Evolutionary conservation across 805 yeast genomes (phyloP), one percentile per base, ranked within the genome.

Genomic region (Saccharomycopsis fibuligera): DNA sequence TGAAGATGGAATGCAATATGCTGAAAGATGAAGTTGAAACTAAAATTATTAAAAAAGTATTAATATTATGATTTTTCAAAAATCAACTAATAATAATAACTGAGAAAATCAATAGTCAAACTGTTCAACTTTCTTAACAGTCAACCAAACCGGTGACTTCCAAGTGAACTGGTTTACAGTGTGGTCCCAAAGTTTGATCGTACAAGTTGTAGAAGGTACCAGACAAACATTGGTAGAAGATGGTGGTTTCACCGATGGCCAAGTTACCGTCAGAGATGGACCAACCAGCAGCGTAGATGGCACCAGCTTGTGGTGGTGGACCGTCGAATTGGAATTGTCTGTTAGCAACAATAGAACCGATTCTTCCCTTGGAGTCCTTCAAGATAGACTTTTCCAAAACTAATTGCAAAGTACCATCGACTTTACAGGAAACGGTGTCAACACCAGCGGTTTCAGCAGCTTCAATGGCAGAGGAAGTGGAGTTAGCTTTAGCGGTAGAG

Each of bases 241-340:
- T 68, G 44, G 76, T 75, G 44, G 64, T 61, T 56, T 67, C 64
- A 64, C 85, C 86, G 49, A 80, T 62, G 30, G 83, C 83, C 58
- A 80, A 72, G 66, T 70, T 69, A 48, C 76, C 79, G 35, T 71
- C 78, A 54, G 61, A 68, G 51, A 78, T 69, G 44, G 79, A 70
- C 83, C 82, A 77, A 53, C 83, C 83, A 41, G 74, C 76, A 55
- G 85, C 82, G 60, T 73, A 76, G 58, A 78, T 71, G 44, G 82
- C 70, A 60, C 83, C 83, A 30, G 81, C 84, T 70, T 81, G 87
- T 56, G 87, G 86, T 64, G 86, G 83, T 50, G 86, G 86, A 59
- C 86, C 86, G 62, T 82, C 86, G 62, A 80, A 81, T 68, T 81
- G 87, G 75, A 81, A 79, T 68, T 82, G 88, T 69, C 81, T 72